phyloP scores from a whole-genome alignment of 2,329 filamentous ascomycete genomes.

The Fusarium sp. region DNA sequence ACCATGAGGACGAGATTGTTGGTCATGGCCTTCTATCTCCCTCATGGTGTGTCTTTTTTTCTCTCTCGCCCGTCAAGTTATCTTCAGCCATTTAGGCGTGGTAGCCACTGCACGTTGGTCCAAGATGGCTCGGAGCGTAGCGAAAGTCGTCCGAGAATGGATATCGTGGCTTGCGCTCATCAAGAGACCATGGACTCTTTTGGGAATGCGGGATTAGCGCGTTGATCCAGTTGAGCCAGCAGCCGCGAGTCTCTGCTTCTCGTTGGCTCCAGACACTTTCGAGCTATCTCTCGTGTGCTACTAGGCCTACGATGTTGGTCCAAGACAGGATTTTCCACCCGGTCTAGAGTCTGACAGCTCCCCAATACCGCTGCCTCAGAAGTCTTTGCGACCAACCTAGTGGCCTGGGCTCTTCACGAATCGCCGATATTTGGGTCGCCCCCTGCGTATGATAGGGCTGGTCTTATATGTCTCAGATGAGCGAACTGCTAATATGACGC shows the following conservation, averaged over 20 bases:
- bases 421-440: conserved; percentile 13
- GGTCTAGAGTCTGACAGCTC: conserved; percentile 23
- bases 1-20: conserved; percentile 35
- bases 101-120: conserved; percentile 43
- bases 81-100: conserved; percentile 40
- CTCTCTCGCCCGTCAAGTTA: conserved; percentile 20
- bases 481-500: conserved; percentile 20
- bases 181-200: conserved; percentile 25
- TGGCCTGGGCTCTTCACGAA: conserved; percentile 27
- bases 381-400: conserved; percentile 24
- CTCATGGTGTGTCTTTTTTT: conserved; percentile 15
- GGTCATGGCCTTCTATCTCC: conserved; percentile 27
- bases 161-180: conserved; percentile 47
- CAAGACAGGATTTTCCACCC: conserved; percentile 12
- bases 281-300: conserved; percentile 28
- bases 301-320: conserved; percentile 7
- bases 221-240: conserved; percentile 37
- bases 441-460: conserved; percentile 40
- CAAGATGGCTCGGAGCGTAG: conserved; percentile 21
- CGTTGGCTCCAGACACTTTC: conserved; percentile 40
- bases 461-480: conserved; percentile 13
- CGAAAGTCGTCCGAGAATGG: conserved; percentile 43
- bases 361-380: conserved; percentile 12
- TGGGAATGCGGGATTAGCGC: conserved; percentile 53
- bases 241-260: conserved; percentile 40